Evolutionary conservation across 495 filamentous ascomycete species (phyloP), one percentile per base, ranked within the genome.

Genomic region (Chaetomium tenue): DNA sequence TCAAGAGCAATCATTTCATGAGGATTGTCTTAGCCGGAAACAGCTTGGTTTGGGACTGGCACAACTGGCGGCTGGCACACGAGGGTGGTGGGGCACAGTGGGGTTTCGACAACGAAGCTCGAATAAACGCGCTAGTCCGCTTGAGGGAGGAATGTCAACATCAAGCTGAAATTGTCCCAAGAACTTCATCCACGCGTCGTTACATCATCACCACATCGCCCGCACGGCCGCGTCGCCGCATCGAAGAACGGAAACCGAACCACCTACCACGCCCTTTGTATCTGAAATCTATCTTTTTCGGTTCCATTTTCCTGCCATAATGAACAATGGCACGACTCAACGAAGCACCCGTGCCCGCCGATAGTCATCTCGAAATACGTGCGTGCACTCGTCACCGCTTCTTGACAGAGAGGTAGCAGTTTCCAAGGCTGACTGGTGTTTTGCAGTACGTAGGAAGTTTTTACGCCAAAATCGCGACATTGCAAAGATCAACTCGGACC

Each of bases 401-500:
- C 40, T 15, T 37, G 3, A 37, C 8, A 12, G 8, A 37, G 33
- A 44, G 8, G 3, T 50, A 3, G 16, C 15, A 42, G 9, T 3
- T 3, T 3, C 20, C 22, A 16, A 42, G 59, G 11, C 66, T 75
- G 62, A 73, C 57, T 44, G 22, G 1, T 25, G 48, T 3, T 63
- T 13, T 53, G 28, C 66, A 96, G 92, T 96, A 44, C 93, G 91
- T 72, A 81, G 91, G 67, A 86, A 90, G 71, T 96, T 94, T 72
- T 79, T 96, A 54, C 86, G 93, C 47, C 94, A 98, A 74, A 98
- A 98, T 75, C 87, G 92, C 63, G 94, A 97, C 69, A 92, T 98
- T 63, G 92, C 92, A 62, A 84, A 89, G 71, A 86, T 87, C 65
- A 98, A 98, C 78, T 95, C 95, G 3, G 87, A 86, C 65, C 95